Percentiles rank a stretch among this genome's conserved stretches.
Conservation (phyloP, 1,139 yeast genomes). For the Suhomyces choctaworum region DNA sequence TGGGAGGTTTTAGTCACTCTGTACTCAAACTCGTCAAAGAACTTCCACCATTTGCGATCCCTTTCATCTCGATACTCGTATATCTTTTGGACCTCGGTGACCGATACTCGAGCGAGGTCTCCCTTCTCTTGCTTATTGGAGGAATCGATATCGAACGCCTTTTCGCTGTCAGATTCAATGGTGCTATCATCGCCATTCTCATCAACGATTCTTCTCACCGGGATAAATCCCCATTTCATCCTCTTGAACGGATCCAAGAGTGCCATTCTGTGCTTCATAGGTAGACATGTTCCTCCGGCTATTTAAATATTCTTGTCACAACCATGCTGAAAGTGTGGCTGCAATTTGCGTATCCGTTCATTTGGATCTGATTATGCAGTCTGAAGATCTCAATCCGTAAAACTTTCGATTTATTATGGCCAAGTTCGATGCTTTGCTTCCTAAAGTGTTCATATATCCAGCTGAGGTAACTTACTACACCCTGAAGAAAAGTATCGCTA, state of each 20-base stretch:
- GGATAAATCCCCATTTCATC: conserved; percentile 51
- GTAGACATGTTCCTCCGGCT: too few species aligned
- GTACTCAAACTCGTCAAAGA: conserved; percentile 61
- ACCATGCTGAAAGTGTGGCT: too few species aligned
- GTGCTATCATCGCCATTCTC: conserved; percentile 22
- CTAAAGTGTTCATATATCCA: too few species aligned
- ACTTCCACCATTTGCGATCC: conserved; percentile 60
- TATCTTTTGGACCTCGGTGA: not conserved
- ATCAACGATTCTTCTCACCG: conserved; percentile 44
- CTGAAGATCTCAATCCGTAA: too few species aligned
- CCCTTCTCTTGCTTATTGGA: not conserved
- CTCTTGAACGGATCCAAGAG: conserved; percentile 21
- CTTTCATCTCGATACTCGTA: conserved; percentile 60
- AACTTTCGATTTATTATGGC: too few species aligned
- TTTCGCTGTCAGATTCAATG: not conserved
- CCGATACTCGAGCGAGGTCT: not conserved
- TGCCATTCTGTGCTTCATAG: too few species aligned
- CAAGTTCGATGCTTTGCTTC: too few species aligned
- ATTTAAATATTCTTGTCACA: too few species aligned
- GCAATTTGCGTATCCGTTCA: too few species aligned
- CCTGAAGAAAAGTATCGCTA: too few species aligned
- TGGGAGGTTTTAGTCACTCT: conserved; percentile 41
- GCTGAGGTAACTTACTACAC: too few species aligned
- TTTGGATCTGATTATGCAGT: too few species aligned
- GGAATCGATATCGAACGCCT: not conserved